Percentiles rank a stretch among this genome's conserved stretches.
Evolutionary conservation across 2,329 filamentous ascomycete species (phyloP).

Genomic region (Colletotrichum gigasporum): DNA sequence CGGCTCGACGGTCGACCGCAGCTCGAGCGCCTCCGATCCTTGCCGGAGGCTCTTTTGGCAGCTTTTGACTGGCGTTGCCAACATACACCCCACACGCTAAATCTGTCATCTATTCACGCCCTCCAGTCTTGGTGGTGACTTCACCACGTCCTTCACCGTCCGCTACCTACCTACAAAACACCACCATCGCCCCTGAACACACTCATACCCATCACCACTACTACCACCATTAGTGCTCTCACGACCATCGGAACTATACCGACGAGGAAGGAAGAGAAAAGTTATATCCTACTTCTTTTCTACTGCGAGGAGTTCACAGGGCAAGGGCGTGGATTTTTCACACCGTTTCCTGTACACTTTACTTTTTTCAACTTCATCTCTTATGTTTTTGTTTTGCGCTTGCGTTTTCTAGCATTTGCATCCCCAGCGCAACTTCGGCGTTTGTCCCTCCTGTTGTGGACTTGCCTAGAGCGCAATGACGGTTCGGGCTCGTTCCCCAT

Average conservation of each 20-base stretch:
- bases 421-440: not conserved
- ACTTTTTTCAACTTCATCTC: conserved; percentile 19
- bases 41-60: not conserved
- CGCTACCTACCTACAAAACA: not conserved
- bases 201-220: not conserved
- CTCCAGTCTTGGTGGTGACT: not conserved
- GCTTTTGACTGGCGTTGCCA: not conserved
- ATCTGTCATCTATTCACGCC: not conserved
- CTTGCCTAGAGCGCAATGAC: conserved; percentile 6
- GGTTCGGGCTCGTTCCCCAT: conserved; percentile 6
- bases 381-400: conserved; percentile 7
- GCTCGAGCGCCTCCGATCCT: not conserved
- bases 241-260: conserved; percentile 9
- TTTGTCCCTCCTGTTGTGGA: conserved; percentile 2
- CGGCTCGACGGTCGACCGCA: not conserved
- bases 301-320: conserved; percentile 25
- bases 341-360: conserved; percentile 27
- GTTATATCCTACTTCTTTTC: conserved; percentile 10
- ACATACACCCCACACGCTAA: not conserved
- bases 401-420: conserved; percentile 30
- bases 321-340: conserved; percentile 24
- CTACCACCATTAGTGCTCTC: not conserved
- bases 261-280: conserved; percentile 15
- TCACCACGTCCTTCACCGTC: not conserved
- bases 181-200: not conserved